Evolutionary conservation across 352 stramenopile species (phyloP).

Genomic region (Pythium myriotylum): DNA sequence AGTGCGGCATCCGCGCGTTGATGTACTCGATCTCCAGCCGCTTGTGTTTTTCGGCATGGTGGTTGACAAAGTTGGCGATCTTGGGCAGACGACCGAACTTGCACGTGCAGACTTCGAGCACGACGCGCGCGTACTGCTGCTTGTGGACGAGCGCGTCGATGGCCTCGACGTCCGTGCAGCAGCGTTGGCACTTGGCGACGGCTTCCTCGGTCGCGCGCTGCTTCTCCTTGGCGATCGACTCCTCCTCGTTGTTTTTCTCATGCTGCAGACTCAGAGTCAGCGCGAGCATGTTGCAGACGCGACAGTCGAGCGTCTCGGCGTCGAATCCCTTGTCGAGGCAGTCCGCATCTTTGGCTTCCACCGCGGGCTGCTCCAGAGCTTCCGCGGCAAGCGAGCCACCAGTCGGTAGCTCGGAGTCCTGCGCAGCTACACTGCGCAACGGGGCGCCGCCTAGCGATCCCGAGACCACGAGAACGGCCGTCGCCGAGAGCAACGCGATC

Average conservation of each 20-base stretch:
- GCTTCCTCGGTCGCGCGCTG: constrained; percentile 16
- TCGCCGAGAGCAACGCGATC: constrained; percentile 7
- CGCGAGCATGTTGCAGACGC: constrained; percentile 51
- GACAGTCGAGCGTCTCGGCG: constrained; percentile 57
- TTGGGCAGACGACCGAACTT: constrained; percentile 68
- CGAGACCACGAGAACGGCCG: constrained; percentile 12
- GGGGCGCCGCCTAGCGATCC: background rate
- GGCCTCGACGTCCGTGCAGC: constrained; percentile 51
- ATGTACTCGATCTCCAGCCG: constrained; percentile 59
- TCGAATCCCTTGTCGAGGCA: constrained; percentile 61
- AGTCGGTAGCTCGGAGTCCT: constrained; percentile 2
- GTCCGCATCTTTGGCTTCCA: constrained; percentile 13
- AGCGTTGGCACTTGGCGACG: constrained; percentile 41
- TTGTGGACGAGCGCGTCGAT: constrained; percentile 34
- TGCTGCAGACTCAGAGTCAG: constrained; percentile 33
- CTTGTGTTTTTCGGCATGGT: constrained; percentile 44
- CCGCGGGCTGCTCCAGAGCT: background rate
- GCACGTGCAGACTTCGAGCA: constrained; percentile 54
- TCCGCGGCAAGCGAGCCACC: background rate
- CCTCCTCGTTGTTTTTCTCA: constrained; percentile 5
- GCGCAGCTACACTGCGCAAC: background rate
- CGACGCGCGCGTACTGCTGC: constrained; percentile 43
- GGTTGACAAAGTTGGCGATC: constrained; percentile 67
- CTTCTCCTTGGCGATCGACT: constrained; percentile 16
- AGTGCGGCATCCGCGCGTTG: constrained; percentile 46